A percentile compares a stretch with the other conserved stretches of the same genome.
Evolutionary conservation across 169 alveolate genomes (phyloP).

Genomic region (Cardiosporidium cionae): DNA sequence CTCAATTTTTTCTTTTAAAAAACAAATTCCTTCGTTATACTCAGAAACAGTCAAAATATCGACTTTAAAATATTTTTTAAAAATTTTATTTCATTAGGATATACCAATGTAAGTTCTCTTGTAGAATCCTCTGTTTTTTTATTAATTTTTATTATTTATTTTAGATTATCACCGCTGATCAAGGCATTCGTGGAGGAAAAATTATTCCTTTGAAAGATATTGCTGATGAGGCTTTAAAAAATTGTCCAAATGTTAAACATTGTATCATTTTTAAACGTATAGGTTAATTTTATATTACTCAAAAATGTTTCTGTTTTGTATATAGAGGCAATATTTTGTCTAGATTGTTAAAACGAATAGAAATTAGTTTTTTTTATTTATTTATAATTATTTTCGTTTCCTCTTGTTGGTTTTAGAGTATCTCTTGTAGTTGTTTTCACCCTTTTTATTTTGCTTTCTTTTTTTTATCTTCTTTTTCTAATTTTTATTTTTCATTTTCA

Average conservation of each 20-base stretch:
- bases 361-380: background rate
- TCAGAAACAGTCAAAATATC: too few relatives aligned
- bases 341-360: too few relatives aligned
- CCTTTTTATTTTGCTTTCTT: background rate
- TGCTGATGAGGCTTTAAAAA: slow-evolving; percentile 73
- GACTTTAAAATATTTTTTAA: too few relatives aligned
- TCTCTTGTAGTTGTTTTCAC: background rate
- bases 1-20: too few relatives aligned
- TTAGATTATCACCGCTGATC: slow-evolving; percentile 74
- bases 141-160: slow-evolving; percentile 18
- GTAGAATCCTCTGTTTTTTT: too few relatives aligned
- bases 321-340: background rate
- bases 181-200: slow-evolving; percentile 80
- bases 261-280: slow-evolving; percentile 55
- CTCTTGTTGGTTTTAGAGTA: too few relatives aligned
- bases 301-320: background rate
- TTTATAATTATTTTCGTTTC: background rate
- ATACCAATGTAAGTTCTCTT: too few relatives aligned
- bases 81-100: too few relatives aligned
- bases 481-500: background rate
- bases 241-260: slow-evolving; percentile 47
- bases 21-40: too few relatives aligned
- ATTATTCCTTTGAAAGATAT: slow-evolving; percentile 60
- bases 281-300: background rate
- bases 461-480: background rate